A percentile compares a stretch with the other conserved stretches of the same genome.
Evolutionary conservation across 225 moss, liverwort and hornwort genomes (phyloP).

Genomic region (Sphagnum tenellum): DNA sequence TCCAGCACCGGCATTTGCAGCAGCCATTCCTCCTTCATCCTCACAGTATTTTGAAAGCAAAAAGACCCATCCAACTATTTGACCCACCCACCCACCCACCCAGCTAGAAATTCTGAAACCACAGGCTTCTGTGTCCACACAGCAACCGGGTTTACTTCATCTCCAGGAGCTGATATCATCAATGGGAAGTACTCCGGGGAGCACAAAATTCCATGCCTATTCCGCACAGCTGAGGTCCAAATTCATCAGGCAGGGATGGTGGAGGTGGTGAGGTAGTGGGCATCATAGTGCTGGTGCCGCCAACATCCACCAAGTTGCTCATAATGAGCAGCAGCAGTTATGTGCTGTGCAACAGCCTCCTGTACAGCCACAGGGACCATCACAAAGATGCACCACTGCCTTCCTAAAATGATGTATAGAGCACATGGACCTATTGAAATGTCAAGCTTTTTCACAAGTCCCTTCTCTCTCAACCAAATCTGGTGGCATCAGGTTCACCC

Average conservation of each 20-base stretch:
- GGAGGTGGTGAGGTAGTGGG: conserved; percentile 34
- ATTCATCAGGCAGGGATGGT: conserved; percentile 33
- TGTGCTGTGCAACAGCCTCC: conserved; percentile 38
- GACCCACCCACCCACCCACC: not conserved
- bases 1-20: conserved; percentile 33
- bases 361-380: conserved; percentile 36
- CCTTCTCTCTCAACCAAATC: conserved; percentile 77
- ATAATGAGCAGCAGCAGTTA: conserved; percentile 45
- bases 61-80: conserved; percentile 16
- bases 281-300: conserved; percentile 34
- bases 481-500: conserved; percentile 18
- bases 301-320: conserved; percentile 27
- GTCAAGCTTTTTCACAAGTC: conserved; percentile 95
- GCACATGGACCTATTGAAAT: conserved; percentile 47
- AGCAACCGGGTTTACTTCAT: conserved; percentile 10
- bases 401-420: conserved; percentile 45
- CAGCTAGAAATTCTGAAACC: not conserved
- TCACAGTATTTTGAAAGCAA: conserved; percentile 29
- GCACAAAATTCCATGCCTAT: conserved; percentile 28
- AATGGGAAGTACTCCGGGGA: conserved; percentile 33
- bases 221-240: conserved; percentile 27
- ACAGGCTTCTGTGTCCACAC: conserved; percentile 11
- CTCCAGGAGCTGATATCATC: conserved; percentile 27
- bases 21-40: conserved; percentile 1
- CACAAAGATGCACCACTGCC: conserved; percentile 40